Evolutionary conservation across 2,329 filamentous ascomycete genomes (phyloP).

Genomic region (Fusarium sp.): DNA sequence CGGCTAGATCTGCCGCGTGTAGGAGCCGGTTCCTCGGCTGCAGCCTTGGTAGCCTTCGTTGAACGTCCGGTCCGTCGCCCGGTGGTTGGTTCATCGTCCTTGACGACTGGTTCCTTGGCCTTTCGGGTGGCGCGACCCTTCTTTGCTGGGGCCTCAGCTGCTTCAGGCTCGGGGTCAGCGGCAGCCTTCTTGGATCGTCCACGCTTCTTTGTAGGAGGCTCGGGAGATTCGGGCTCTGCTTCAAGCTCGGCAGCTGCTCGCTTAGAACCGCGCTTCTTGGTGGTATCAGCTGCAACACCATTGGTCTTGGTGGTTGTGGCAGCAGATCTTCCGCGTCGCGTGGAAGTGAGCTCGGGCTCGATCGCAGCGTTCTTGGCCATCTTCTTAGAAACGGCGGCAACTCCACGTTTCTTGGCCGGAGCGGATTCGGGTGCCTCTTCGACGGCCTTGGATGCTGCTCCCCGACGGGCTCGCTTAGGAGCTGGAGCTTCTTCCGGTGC

Average conservation of each 20-base stretch:
- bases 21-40: constrained; percentile 4
- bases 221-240: constrained; percentile 13
- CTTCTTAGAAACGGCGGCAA: constrained; percentile 11
- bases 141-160: constrained; percentile 32
- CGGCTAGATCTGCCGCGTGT: constrained; percentile 26
- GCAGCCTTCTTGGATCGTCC: constrained; percentile 33
- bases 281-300: neutral
- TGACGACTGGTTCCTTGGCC: constrained; percentile 15
- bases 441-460: constrained; percentile 6
- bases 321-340: constrained; percentile 21
- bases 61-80: constrained; percentile 17
- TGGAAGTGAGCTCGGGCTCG: constrained; percentile 18
- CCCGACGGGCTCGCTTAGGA: constrained; percentile 13
- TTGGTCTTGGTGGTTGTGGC: constrained; percentile 1
- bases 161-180: constrained; percentile 10
- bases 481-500: constrained; percentile 8
- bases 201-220: constrained; percentile 35
- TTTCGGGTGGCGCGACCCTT: constrained; percentile 30
- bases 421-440: constrained; percentile 13
- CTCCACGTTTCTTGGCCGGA: constrained; percentile 22
- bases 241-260: constrained; percentile 19
- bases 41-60: constrained; percentile 24
- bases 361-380: constrained; percentile 5
- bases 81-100: constrained; percentile 3
- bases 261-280: constrained; percentile 35